These are phyloP conservation scores for Hypoxylon sp. DNA, from an alignment of 2,329 filamentous ascomycete genomes.

Conservation along the genomic window DNA sequence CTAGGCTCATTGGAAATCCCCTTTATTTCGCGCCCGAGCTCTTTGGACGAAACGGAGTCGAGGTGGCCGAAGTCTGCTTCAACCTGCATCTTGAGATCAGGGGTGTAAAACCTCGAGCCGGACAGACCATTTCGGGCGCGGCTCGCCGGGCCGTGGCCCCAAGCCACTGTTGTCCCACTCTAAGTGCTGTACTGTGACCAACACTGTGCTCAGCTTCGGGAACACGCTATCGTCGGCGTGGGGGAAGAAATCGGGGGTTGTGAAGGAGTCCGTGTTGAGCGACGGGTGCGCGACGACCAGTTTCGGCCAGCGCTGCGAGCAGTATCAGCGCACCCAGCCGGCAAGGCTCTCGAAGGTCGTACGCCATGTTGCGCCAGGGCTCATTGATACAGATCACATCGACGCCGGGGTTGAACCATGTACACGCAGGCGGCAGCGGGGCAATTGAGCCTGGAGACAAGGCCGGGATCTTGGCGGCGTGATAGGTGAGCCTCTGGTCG, in stretches of 20 bases:
- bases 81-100: background rate
- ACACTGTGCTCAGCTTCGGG: background rate
- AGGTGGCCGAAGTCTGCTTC: background rate
- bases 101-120: background rate
- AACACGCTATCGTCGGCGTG: conserved; percentile 1
- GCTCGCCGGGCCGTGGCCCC: background rate
- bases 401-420: conserved; percentile 4
- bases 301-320: background rate
- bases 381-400: background rate
- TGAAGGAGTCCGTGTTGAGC: background rate
- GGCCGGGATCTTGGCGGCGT: background rate
- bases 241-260: background rate
- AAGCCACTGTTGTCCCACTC: background rate
- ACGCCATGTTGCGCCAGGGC: background rate
- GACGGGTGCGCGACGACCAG: background rate
- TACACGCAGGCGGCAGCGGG: background rate
- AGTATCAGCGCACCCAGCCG: background rate
- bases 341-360: background rate
- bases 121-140: background rate
- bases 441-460: background rate
- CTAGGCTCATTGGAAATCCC: too few relatives aligned
- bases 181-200: background rate
- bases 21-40: too few relatives aligned
- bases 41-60: background rate
- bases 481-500: background rate